A percentile compares a stretch with the other conserved stretches of the same genome.
These are phyloP conservation scores for Corrigiola litoralis DNA, from an alignment of 179 eudicot species.

Conservation along the genomic window DNA sequence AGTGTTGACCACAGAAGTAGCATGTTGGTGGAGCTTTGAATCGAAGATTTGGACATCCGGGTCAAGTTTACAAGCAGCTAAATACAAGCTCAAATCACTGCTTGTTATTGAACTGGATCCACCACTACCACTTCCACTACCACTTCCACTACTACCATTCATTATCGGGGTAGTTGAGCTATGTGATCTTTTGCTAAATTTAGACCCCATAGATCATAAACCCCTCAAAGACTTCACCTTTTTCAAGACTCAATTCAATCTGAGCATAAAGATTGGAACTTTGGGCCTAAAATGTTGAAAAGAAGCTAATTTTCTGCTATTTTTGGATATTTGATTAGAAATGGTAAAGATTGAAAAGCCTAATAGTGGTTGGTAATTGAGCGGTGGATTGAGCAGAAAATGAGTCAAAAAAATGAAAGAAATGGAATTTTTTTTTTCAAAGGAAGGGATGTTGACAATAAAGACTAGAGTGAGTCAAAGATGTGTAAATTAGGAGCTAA, in stretches of 20 bases:
- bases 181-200: constrained; percentile 27
- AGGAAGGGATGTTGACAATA: background rate
- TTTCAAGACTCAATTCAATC: background rate
- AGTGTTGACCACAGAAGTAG: constrained; percentile 20
- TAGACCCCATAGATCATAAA: constrained; percentile 27
- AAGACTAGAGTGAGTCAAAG: constrained; percentile 3
- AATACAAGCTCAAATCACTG: constrained; percentile 26
- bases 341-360: background rate
- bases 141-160: background rate
- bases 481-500: background rate
- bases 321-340: background rate
- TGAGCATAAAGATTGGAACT: constrained; percentile 19
- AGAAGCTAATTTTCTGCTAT: background rate
- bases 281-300: background rate
- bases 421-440: background rate
- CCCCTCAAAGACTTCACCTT: constrained; percentile 13
- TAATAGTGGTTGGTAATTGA: too few relatives aligned
- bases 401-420: background rate
- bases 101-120: constrained; percentile 19
- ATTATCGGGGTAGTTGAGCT: constrained; percentile 15
- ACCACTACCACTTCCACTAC: background rate
- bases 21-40: constrained; percentile 20
- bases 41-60: constrained; percentile 32
- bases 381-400: background rate
- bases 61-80: constrained; percentile 32